These are phyloP conservation scores for Raffaelea albimanens DNA, from an alignment of 2,329 filamentous ascomycete genomes.

Conservation along the genomic window DNA sequence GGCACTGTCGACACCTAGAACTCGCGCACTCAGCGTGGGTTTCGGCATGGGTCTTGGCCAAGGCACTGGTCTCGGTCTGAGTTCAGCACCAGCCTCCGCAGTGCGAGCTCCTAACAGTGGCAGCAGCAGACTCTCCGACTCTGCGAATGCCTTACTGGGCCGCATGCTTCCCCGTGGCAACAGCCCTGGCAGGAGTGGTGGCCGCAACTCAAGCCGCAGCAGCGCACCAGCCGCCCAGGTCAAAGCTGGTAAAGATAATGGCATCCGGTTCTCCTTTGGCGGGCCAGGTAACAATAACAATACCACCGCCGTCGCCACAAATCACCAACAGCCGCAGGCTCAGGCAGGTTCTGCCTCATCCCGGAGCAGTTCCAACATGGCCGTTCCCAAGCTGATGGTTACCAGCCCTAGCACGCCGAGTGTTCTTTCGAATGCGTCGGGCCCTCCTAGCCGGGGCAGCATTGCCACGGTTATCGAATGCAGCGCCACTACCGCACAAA, in stretches of 20 bases:
- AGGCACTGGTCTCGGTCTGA: background rate
- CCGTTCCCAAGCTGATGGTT: conserved; percentile 1
- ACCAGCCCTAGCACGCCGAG: conserved; percentile 3
- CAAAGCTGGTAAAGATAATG: background rate
- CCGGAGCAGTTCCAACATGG: background rate
- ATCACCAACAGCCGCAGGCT: too few relatives aligned
- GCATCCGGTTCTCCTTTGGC: conserved; percentile 8
- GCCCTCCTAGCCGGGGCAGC: background rate
- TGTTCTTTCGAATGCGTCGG: background rate
- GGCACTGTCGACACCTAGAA: conserved; percentile 3
- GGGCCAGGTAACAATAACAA: background rate
- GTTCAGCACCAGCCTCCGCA: too few relatives aligned
- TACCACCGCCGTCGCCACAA: too few relatives aligned
- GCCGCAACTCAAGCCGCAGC: background rate
- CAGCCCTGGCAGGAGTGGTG: background rate
- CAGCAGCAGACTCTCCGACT: too few relatives aligned
- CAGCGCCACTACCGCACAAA: background rate
- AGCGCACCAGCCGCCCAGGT: background rate
- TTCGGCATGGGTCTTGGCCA: background rate
- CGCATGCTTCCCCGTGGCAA: background rate
- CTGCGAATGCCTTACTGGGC: too few relatives aligned
- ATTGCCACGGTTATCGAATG: background rate
- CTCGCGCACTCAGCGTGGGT: conserved; percentile 1
- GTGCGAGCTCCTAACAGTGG: too few relatives aligned
- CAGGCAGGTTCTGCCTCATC: too few relatives aligned